These are phyloP conservation scores for Candida tetrigidarum DNA, from an alignment of 1,139 yeast species.

Conservation along the genomic window DNA sequence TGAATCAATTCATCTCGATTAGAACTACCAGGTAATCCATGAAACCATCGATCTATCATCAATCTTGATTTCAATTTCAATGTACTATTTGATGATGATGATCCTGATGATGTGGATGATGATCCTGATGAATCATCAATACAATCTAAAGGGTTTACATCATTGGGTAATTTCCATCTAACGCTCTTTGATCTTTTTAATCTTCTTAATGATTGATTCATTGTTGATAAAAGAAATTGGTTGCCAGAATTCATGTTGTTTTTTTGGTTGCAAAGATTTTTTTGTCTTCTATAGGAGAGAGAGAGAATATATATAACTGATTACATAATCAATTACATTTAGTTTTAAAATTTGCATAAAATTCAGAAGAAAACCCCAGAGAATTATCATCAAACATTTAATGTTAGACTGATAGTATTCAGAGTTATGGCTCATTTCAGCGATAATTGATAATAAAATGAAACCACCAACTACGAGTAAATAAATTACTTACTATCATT, in stretches of 20 bases:
- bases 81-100: neutral
- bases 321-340: too few species aligned
- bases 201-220: neutral
- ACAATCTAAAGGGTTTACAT: neutral
- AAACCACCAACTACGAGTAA: too few species aligned
- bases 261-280: neutral
- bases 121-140: neutral
- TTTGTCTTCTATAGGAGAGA: too few species aligned
- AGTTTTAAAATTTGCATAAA: too few species aligned
- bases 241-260: neutral
- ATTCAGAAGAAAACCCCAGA: too few species aligned
- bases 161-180: conserved; percentile 1
- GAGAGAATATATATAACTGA: too few species aligned
- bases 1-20: conserved; percentile 1
- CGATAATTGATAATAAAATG: too few species aligned
- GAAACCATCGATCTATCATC: neutral
- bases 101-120: neutral
- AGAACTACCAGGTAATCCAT: neutral
- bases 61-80: neutral
- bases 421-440: too few species aligned
- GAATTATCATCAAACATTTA: too few species aligned
- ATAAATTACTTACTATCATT: too few species aligned
- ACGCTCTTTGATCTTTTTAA: neutral
- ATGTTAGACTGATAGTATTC: too few species aligned
- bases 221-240: neutral